Evolutionary conservation across 2,329 filamentous ascomycete species (phyloP), one percentile per base, ranked within the genome.

Genomic region (Aureobasidium sp.): DNA sequence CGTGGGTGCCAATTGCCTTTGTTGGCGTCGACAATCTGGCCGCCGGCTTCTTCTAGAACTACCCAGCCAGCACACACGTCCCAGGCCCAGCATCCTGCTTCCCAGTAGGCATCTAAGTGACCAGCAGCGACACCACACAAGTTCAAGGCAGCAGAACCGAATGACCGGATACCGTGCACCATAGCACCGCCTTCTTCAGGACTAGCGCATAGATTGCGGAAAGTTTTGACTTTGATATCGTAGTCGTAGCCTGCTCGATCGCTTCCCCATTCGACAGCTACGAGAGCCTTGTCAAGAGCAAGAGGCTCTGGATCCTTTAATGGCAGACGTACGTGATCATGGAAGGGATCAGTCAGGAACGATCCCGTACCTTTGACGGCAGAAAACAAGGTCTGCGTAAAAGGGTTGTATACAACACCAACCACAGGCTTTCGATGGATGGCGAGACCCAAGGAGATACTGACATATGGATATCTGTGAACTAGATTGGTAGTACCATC

Each of bases 401-500:
- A 91, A 0, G 89, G 89, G 75, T 92, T 92, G 77, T 90, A 92
- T 64, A 93, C 85, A 62, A 93, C 85, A 64, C 89, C 89, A 48
- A 92, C 80, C 59, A 79, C 78, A 27, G 89, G 88, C 11, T 71
- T 69, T 65, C 82, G 81, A 69, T 82, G 75, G 64, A 91, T 74
- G 47, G 86, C 81, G 62, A 93, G 80, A 49, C 89, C 89, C 37
- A 93, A 84, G 11, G 87, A 90, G 75, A 92, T 86, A 76, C 86
- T 89, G 64, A 89, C 88, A 68, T 85, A 81, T 5, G 88, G 87
- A 74, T 90, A 87, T 25, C 82, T 83, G 75, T 92, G 89, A 50
- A 92, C 83, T 70, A 93, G 91, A 79, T 92, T 92, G 55, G 87
- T 90, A 7, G 84, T 91, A 69, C 88, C 89, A 75, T 93, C 89